Evolutionary conservation across 78 protist genomes (phyloP).

Genomic region (slime mould (Dictyostelium discoideum)): DNA sequence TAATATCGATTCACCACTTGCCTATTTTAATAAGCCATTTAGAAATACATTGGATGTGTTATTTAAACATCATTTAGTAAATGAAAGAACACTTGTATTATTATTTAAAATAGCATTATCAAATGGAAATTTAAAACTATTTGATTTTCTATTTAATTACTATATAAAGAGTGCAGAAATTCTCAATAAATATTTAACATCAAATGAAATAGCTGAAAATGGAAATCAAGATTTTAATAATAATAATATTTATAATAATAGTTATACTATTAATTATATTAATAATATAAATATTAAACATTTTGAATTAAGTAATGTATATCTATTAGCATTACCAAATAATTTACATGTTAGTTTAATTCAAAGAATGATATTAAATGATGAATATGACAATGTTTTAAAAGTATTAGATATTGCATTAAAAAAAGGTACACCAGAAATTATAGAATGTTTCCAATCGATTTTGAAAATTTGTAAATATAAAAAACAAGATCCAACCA

Average conservation of each 20-base stretch:
- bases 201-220: not conserved
- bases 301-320: not conserved
- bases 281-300: not conserved
- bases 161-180: not conserved
- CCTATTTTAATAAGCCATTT: not conserved
- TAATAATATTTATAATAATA: too few species aligned
- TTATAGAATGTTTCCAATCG: not conserved
- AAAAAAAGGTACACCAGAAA: not conserved
- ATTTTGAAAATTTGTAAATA: not conserved
- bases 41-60: not conserved
- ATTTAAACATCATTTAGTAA: not conserved
- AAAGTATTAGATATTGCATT: not conserved
- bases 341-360: not conserved
- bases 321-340: not conserved
- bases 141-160: not conserved
- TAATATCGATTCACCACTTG: not conserved
- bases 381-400: not conserved
- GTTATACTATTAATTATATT: too few species aligned
- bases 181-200: not conserved
- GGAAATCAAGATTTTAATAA: too few species aligned
- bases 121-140: not conserved
- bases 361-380: not conserved
- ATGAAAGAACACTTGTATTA: not conserved
- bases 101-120: not conserved
- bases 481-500: not conserved